Evolutionary conservation across 2,329 filamentous ascomycete species (phyloP).

Genomic region (Amesomyces nigricolor): DNA sequence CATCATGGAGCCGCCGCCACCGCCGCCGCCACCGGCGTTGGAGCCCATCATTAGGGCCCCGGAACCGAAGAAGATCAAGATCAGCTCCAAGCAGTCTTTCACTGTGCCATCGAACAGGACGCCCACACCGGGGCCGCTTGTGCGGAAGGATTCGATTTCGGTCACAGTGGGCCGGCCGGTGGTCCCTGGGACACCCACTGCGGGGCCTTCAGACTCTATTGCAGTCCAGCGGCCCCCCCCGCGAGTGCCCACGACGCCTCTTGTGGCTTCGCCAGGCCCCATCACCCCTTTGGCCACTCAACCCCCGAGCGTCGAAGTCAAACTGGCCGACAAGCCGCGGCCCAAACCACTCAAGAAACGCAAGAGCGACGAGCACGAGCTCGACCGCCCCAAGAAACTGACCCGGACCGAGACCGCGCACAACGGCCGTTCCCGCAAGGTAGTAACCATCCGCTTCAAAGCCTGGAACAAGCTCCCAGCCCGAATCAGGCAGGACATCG

Average conservation of each 20-base stretch:
- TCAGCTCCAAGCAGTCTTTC: constrained; percentile 26
- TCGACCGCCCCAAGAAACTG: constrained; percentile 28
- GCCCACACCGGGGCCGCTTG: constrained; percentile 14
- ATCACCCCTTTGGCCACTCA: constrained; percentile 4
- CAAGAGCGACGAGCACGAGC: constrained; percentile 28
- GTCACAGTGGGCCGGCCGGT: constrained; percentile 17
- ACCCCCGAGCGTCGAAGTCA: constrained; percentile 13
- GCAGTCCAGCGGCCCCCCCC: constrained; percentile 22
- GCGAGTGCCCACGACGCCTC: constrained; percentile 17
- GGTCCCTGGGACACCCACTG: neutral
- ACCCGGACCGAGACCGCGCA: constrained; percentile 18
- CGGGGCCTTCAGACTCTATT: constrained; percentile 25
- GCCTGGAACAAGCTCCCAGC: constrained; percentile 22
- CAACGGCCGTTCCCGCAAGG: constrained; percentile 15
- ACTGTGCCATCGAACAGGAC: constrained; percentile 17
- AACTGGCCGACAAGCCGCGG: constrained; percentile 18
- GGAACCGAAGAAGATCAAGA: constrained; percentile 31
- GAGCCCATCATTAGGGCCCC: constrained; percentile 21
- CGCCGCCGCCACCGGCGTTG: constrained; percentile 2
- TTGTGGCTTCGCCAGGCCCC: constrained; percentile 14
- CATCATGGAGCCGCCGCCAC: constrained; percentile 10
- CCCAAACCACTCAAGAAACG: constrained; percentile 28
- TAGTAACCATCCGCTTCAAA: constrained; percentile 24
- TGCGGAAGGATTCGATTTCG: constrained; percentile 26
- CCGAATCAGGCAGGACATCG: constrained; percentile 9